Conservation (phyloP, 2,329 filamentous ascomycete genomes). For the Hypoxylon sp. region DNA sequence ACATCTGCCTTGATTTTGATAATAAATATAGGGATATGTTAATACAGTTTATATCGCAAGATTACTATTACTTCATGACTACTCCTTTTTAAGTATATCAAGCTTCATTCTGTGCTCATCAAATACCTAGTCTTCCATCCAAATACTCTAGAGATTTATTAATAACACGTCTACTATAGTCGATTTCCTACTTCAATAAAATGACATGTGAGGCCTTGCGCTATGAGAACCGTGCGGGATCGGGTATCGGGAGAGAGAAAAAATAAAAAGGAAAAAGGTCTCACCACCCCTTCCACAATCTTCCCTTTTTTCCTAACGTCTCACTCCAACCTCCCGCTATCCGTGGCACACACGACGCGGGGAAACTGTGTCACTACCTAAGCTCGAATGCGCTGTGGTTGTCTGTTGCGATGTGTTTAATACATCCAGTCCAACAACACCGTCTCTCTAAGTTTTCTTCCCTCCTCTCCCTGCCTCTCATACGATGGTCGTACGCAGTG, state of each 20-base stretch:
- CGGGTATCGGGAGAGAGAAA: slow-evolving; percentile 27
- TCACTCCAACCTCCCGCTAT: slow-evolving; percentile 23
- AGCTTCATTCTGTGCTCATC: not conserved
- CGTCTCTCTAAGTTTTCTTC: slow-evolving; percentile 5
- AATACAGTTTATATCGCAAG: slow-evolving; percentile 20
- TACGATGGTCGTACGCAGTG: slow-evolving; percentile 14
- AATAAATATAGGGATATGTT: slow-evolving; percentile 36
- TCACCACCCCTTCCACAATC: slow-evolving; percentile 29
- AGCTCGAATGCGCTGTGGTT: slow-evolving; percentile 18
- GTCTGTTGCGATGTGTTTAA: slow-evolving; percentile 9
- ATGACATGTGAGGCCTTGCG: slow-evolving; percentile 11
- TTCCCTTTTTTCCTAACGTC: slow-evolving; percentile 37
- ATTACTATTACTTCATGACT: not conserved
- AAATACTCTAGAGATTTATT: not conserved
- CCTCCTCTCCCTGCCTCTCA: not conserved
- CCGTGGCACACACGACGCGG: slow-evolving; percentile 31
- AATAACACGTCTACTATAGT: slow-evolving; percentile 5
- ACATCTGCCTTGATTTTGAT: slow-evolving; percentile 22
- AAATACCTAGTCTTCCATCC: not conserved
- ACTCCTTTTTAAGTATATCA: not conserved
- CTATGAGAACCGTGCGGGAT: slow-evolving; percentile 12
- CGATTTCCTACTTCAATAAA: not conserved
- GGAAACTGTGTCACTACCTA: slow-evolving; percentile 24
- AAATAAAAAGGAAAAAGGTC: slow-evolving; percentile 20
- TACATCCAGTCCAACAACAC: slow-evolving; percentile 12